Base-by-base conservation (phyloP, 495 filamentous ascomycete species). In the Aspergillus cristatus region DNA sequence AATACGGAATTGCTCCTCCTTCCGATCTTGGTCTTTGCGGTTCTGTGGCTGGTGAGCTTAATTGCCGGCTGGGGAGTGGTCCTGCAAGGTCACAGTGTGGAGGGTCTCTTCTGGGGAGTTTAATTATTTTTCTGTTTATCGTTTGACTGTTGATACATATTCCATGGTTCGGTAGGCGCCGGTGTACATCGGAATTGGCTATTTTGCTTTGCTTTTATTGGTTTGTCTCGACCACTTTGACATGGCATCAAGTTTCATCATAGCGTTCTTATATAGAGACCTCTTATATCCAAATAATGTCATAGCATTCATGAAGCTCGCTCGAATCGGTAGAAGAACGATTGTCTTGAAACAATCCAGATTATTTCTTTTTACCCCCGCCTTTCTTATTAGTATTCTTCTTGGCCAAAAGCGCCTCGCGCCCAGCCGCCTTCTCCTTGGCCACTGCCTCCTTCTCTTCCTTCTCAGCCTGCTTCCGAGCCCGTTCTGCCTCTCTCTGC, bases 401-500 rank as follows among this genome's bases (percentile, higher is more conserved):
- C 49, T 55, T 38, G 25, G 48, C 47, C 49, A 61, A 28, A 39
- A 53, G 62, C 10, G 55, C 60, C 44, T 70, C 62, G 10, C 54
- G 47, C 42, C 62, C 57, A 31, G 50, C 61, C 17, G 47, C 52
- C 32, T 55, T 52, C 43, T 58, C 67, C 52, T 71, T 71, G 25
- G 78, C 75, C 32, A 67, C 55, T 17, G 74, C 79, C 8, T 80
- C 78, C 43, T 67, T 72, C 63, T 86, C 83, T 47, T 85, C 80
- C 56, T 82, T 82, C 68, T 88, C 83, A 7, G 70, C 88, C 73
- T 77, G 75, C 72, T 89, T 89, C 64, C 71, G 72, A 56, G 60
- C 79, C 49, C 85, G 75, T 55, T 94, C 90, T 18, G 81, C 80
- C 57, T 91, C 91, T 25, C 91, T 72, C 68, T 83, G 80, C 72